Base-by-base conservation (phyloP, 2,329 filamentous ascomycete species). In the Arthroderma sp. region DNA sequence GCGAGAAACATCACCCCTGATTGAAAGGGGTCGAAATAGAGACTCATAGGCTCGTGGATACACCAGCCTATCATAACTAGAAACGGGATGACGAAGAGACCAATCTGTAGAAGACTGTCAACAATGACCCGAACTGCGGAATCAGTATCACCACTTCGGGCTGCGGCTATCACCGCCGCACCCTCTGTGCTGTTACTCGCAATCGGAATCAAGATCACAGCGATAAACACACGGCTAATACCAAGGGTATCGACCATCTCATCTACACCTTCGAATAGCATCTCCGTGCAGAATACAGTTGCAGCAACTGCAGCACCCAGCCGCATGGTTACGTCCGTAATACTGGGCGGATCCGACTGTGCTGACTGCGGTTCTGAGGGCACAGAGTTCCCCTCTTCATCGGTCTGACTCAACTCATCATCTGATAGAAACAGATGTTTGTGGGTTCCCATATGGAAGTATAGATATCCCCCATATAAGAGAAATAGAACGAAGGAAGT, bases 151-250 rank as follows among this genome's bases (percentile, higher is more conserved):
- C 15, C 15, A 22, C 15, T 22, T 22, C 15, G 15, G 15, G 15
- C 15, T 22, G 15, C 15, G 3, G 15, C 15, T 22, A 22, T 22
- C 15, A 22, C 15, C 15, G 15, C 15, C 15, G 15, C 15, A 22
- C 15, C 15, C 15, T 88, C 83, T 2, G 83, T 83, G 2, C 83
- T 83, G 55, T 87, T 87, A 37, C 83, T 83, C 30, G 87, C 83
- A 52, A 87, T 86, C 3, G 83, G 83, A 40, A 87, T 81, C 11
- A 87, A 67, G 41, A 87, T 84, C 40, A 87, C 68, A 68, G 83
- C 83, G 53, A 88, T 85, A 53, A 88, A 88, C 1, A 80, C 85
- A 63, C 83, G 83, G 68, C 80, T 85, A 59, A 88, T 83, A 48
- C 80, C 73, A 2, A 78, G 77, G 38, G 70, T 77, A 52, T 77